These are phyloP conservation scores for Geum urbanum DNA, from an alignment of 306 rosid genomes.

Conservation along the genomic window DNA sequence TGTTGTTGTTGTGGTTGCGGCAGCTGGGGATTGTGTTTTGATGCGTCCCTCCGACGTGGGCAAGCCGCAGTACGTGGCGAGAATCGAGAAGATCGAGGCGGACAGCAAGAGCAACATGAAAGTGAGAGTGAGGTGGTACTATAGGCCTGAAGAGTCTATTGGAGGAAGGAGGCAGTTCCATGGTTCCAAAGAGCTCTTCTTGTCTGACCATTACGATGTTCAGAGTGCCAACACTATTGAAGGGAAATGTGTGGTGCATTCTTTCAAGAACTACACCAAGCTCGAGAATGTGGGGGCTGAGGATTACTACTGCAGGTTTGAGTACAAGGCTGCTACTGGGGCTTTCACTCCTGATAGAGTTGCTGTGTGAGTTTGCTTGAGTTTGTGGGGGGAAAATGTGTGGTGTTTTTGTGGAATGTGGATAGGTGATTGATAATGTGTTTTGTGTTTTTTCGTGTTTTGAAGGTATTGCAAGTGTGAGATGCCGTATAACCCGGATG, in stretches of 20 bases:
- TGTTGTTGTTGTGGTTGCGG: background rate
- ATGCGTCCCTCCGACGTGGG: conserved; percentile 79
- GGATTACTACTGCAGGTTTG: conserved; percentile 80
- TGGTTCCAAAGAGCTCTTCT: conserved; percentile 78
- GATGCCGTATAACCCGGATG: conserved; percentile 96
- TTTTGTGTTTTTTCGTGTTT: conserved; percentile 17
- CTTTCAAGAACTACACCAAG: conserved; percentile 81
- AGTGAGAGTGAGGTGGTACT: conserved; percentile 6
- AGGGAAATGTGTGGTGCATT: conserved; percentile 70
- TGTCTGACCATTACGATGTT: conserved; percentile 71
- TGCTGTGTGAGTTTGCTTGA: conserved; percentile 65
- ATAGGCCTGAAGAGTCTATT: conserved; percentile 83
- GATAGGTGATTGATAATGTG: conserved; percentile 13
- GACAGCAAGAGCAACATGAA: conserved; percentile 33
- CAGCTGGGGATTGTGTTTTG: conserved; percentile 67
- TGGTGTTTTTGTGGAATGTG: conserved; percentile 13
- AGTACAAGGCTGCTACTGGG: conserved; percentile 88
- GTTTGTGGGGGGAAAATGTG: background rate
- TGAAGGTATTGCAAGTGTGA: conserved; percentile 91
- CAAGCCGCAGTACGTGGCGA: conserved; percentile 76
- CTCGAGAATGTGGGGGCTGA: conserved; percentile 76
- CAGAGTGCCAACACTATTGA: conserved; percentile 77
- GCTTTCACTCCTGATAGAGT: conserved; percentile 84
- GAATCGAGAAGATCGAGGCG: conserved; percentile 69
- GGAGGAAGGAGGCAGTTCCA: conserved; percentile 88